Evolutionary conservation across 2,329 filamentous ascomycete species (phyloP), one percentile per base, ranked within the genome.

Genomic region (Amphichorda felina): DNA sequence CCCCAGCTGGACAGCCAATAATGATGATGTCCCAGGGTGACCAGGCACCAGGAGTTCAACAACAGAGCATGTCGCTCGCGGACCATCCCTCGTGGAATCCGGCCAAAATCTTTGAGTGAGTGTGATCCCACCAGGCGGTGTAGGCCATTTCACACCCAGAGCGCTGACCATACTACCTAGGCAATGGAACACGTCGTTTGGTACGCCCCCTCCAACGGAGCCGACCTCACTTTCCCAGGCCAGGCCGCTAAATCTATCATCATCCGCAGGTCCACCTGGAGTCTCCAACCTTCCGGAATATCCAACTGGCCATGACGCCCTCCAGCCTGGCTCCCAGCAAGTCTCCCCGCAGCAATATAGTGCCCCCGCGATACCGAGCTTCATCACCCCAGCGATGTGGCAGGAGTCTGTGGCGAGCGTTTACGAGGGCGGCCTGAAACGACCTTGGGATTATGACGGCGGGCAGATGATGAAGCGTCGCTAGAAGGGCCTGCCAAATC

Each of bases 181-280:
- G 57, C 86, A 94, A 66, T 96, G 89, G 88, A 88, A 94, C 59
- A 79, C 82, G 51, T 88, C 89, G 45, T 96, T 95, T 63, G 84
- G 86, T 66, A 83, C 79, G 57, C 76, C 75, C 35, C 42, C 49
- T 37, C 50, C 55, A 32, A 35, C 51, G 41, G 45, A 55, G 32
- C 40, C 50, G 37, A 44, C 53, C 37, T 47, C 57, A 56, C 46
- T 24, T 7, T 54, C 63, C 45, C 63, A 66, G 49, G 54, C 61
- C 53, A 64, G 55, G 53, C 57, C 64, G 61, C 63, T 74, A 59
- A 72, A 66, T 56, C 54, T 66, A 50, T 52, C 65, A 43, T 62
- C 66, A 44, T 64, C 68, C 52, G 56, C 68, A 62, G 68, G 64
- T 61, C 62, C 63, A 44, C 58, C 67, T 45, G 71, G 75, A 55